Percentiles rank a stretch among this genome's conserved stretches.
These are phyloP conservation scores for Capronia americana DNA, from an alignment of 2,329 filamentous ascomycete species.

Conservation along the genomic window DNA sequence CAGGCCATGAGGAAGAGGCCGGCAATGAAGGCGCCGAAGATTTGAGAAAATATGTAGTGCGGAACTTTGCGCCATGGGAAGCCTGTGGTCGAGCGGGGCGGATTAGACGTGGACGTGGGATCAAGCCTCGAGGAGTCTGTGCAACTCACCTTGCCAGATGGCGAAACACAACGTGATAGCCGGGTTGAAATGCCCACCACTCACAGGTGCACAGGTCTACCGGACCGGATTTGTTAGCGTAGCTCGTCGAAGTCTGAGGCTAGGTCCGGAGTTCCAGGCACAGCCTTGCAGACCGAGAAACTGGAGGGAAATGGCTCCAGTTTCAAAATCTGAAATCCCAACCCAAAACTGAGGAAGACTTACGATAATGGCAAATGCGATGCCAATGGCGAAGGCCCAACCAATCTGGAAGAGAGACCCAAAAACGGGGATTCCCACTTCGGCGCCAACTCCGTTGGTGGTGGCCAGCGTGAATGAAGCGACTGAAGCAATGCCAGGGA, in stretches of 20 bases:
- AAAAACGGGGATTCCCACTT: constrained; percentile 47
- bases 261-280: neutral
- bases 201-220: constrained; percentile 57
- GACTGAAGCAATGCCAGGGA: constrained; percentile 58
- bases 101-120: neutral
- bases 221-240: neutral
- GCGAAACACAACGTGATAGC: constrained; percentile 56
- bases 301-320: too few species aligned
- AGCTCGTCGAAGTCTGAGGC: neutral
- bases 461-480: constrained; percentile 56
- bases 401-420: constrained; percentile 64
- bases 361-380: constrained; percentile 63
- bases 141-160: constrained; percentile 56
- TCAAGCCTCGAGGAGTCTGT: neutral
- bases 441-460: constrained; percentile 48
- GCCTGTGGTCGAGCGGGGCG: constrained; percentile 33
- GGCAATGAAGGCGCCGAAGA: constrained; percentile 64
- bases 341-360: neutral
- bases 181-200: constrained; percentile 64
- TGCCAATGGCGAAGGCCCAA: constrained; percentile 62
- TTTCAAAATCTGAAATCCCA: neutral
- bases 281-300: neutral
- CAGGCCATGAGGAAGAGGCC: constrained; percentile 62
- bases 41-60: constrained; percentile 60
- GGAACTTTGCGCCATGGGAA: constrained; percentile 62